phyloP scores from a whole-genome alignment of 2,329 filamentous ascomycete species.

The Aphanocladium album region DNA sequence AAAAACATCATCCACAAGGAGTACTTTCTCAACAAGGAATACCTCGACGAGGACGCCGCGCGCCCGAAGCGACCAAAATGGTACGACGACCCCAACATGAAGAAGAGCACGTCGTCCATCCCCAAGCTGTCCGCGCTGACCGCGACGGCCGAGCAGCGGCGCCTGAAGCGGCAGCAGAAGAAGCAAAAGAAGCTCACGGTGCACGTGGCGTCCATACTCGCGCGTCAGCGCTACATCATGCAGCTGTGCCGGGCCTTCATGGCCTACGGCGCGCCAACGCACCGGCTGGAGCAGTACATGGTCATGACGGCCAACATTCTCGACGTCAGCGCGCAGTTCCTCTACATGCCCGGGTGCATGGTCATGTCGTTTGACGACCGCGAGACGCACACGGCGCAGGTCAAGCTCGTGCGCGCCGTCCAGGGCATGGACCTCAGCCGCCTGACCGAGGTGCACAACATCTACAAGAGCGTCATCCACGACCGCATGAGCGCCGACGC shows the following conservation, averaged over 20 bases:
- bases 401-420: conserved; percentile 8
- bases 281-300: conserved; percentile 12
- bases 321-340: conserved; percentile 9
- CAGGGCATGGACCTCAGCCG: conserved; percentile 11
- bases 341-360: conserved; percentile 13
- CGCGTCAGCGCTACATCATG: conserved; percentile 10
- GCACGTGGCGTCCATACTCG: conserved; percentile 3
- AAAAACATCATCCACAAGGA: conserved; percentile 6
- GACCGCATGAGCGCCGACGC: conserved; percentile 1
- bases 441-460: conserved; percentile 8
- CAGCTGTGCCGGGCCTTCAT: conserved; percentile 12
- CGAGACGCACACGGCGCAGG: conserved; percentile 6
- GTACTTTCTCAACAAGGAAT: conserved; percentile 4
- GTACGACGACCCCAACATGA: conserved; percentile 4
- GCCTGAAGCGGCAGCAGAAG: background rate
- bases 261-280: conserved; percentile 11
- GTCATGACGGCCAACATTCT: conserved; percentile 5
- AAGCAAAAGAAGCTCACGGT: conserved; percentile 2
- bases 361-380: conserved; percentile 11
- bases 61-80: background rate
- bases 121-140: background rate
- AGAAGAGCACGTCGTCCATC: background rate
- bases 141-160: background rate
- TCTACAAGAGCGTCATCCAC: conserved; percentile 11
- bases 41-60: background rate